Percentiles rank a stretch among this genome's conserved stretches.
phyloP scores from a whole-genome alignment of 1,284 basidiomycete species.

The Naganishia liquefaciens region DNA sequence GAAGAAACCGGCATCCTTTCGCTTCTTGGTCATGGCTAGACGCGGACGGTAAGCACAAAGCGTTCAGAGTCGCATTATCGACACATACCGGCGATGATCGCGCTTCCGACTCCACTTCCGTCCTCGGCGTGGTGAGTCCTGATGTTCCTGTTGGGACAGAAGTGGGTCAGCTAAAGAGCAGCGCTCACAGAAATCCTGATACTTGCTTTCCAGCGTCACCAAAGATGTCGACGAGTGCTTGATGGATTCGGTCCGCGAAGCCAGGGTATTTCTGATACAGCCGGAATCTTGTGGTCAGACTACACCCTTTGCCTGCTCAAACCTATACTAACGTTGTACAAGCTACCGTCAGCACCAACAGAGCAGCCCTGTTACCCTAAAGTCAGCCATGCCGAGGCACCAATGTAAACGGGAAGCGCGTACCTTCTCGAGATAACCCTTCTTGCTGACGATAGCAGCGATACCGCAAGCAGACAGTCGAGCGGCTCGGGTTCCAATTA shows the following conservation, averaged over 20 bases:
- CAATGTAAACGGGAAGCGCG: neutral
- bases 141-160: conserved; percentile 63
- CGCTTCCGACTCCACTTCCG: conserved; percentile 91
- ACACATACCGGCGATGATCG: conserved; percentile 82
- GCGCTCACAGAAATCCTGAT: neutral
- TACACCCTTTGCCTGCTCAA: neutral
- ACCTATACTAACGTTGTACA: conserved; percentile 75
- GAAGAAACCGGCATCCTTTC: conserved; percentile 57
- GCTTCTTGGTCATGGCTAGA: conserved; percentile 65
- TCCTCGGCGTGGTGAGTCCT: conserved; percentile 89
- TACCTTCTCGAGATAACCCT: conserved; percentile 77
- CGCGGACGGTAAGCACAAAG: neutral
- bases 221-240: conserved; percentile 86
- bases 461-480: conserved; percentile 88
- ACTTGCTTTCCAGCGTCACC: conserved; percentile 85
- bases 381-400: neutral
- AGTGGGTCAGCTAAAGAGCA: neutral
- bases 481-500: conserved; percentile 87
- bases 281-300: neutral
- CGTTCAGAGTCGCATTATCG: conserved; percentile 15
- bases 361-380: conserved; percentile 62
- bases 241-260: conserved; percentile 84
- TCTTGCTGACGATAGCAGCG: conserved; percentile 88
- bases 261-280: conserved; percentile 81
- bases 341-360: conserved; percentile 86